A percentile compares a stretch with the other conserved stretches of the same genome.
phyloP scores from a whole-genome alignment of 148 eudicot genomes.

The Arctostaphylos glauca region DNA sequence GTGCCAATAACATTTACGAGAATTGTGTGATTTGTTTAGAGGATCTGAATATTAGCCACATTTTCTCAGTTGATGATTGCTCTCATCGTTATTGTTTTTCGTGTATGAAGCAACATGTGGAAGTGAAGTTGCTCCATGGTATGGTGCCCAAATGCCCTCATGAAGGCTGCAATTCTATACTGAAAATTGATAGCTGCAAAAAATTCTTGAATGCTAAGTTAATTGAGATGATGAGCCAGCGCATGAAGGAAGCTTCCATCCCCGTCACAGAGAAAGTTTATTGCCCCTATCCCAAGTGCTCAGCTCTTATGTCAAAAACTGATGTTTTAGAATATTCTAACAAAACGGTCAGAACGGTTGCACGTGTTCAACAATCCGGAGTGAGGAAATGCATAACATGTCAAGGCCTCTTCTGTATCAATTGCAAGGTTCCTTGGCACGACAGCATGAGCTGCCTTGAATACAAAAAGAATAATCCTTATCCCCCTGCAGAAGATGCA shows the following conservation, averaged over 20 bases:
- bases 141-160: constrained; percentile 70
- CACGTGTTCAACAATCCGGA: constrained; percentile 26
- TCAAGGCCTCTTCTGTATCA: constrained; percentile 44
- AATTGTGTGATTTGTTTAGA: constrained; percentile 75
- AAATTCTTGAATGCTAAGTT: constrained; percentile 60
- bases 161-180: constrained; percentile 48
- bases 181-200: constrained; percentile 46
- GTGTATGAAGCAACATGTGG: constrained; percentile 78
- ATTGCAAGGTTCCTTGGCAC: constrained; percentile 86
- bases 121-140: constrained; percentile 67
- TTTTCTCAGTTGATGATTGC: constrained; percentile 56
- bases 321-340: constrained; percentile 45
- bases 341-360: neutral
- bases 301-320: constrained; percentile 66
- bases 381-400: constrained; percentile 57
- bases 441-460: constrained; percentile 37
- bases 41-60: constrained; percentile 39
- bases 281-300: constrained; percentile 83
- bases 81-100: constrained; percentile 62
- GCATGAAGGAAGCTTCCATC: constrained; percentile 65
- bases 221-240: constrained; percentile 54
- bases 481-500: constrained; percentile 41
- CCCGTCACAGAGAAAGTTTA: constrained; percentile 65
- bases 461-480: constrained; percentile 46
- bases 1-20: constrained; percentile 24